These are phyloP conservation scores for Calocybe indica DNA, from an alignment of 768 basidiomycete genomes.

Conservation along the genomic window DNA sequence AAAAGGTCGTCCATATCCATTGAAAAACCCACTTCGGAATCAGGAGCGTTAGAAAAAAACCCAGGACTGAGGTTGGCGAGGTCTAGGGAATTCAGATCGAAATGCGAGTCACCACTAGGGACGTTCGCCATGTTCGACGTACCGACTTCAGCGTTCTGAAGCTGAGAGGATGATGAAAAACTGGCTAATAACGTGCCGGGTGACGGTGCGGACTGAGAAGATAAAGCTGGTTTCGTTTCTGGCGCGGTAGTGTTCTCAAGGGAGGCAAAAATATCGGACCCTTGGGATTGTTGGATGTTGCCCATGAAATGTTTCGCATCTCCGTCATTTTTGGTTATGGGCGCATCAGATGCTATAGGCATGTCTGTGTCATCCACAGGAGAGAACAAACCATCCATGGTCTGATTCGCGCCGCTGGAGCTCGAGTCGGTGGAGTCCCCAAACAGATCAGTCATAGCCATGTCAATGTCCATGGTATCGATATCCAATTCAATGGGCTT, in stretches of 20 bases:
- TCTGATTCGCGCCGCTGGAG: slow-evolving; percentile 24
- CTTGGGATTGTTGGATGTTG: too few relatives aligned
- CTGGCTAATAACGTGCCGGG: slow-evolving; percentile 37
- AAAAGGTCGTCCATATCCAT: slow-evolving; percentile 53
- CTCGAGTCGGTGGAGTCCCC: slow-evolving; percentile 36
- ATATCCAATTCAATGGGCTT: slow-evolving; percentile 80
- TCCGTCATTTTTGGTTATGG: too few relatives aligned
- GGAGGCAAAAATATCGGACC: slow-evolving; percentile 26
- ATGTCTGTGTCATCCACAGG: slow-evolving; percentile 25
- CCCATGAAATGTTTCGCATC: too few relatives aligned
- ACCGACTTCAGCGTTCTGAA: slow-evolving; percentile 14
- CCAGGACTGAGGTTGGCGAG: slow-evolving; percentile 35
- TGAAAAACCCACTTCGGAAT: slow-evolving; percentile 37
- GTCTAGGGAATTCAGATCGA: slow-evolving; percentile 46
- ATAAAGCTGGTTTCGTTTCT: slow-evolving; percentile 8
- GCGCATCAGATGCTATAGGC: too few relatives aligned
- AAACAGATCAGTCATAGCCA: slow-evolving; percentile 53
- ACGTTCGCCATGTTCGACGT: slow-evolving; percentile 11
- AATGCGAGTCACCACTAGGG: slow-evolving; percentile 21
- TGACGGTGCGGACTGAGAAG: slow-evolving; percentile 26
- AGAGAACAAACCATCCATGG: slow-evolving; percentile 48
- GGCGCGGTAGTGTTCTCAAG: slow-evolving; percentile 15
- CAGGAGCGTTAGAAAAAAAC: slow-evolving; percentile 32
- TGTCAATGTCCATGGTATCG: slow-evolving; percentile 62
- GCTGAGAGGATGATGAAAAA: slow-evolving; percentile 30